phyloP scores from a whole-genome alignment of 441 rosid species.

The Populus hybrid region DNA sequence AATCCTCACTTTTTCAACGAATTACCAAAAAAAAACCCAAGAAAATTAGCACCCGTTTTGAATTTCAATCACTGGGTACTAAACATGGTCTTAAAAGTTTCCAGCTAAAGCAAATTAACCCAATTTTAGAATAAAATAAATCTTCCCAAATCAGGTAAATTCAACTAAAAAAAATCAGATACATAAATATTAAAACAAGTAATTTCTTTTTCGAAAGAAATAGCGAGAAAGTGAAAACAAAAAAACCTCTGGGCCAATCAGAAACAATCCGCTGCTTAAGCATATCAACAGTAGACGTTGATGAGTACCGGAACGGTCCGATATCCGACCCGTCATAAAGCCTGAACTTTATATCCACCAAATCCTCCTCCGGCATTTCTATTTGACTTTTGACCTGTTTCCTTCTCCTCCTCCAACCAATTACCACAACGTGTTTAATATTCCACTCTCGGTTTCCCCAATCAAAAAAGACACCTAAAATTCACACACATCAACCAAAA shows the following conservation, averaged over 20 bases:
- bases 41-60: not conserved
- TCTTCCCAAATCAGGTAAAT: not conserved
- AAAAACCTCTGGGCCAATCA: constrained; percentile 92
- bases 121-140: not conserved
- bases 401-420: constrained; percentile 15
- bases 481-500: constrained; percentile 11
- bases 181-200: not conserved
- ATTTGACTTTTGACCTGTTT: too few species aligned
- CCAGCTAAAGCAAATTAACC: not conserved
- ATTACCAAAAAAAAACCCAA: not conserved
- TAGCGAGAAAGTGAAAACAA: not conserved
- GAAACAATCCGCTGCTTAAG: constrained; percentile 86
- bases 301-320: constrained; percentile 84
- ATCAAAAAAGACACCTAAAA: constrained; percentile 12
- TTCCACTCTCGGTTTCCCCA: not conserved
- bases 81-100: not conserved
- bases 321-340: constrained; percentile 89
- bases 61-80: not conserved
- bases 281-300: constrained; percentile 76
- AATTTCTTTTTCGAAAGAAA: not conserved
- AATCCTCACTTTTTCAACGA: not conserved
- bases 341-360: constrained; percentile 82
- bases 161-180: not conserved
- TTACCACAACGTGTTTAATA: constrained; percentile 15
- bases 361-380: constrained; percentile 84